Evolutionary conservation across 2,329 filamentous ascomycete species (phyloP).

Genomic region (Penicillium olsonii): DNA sequence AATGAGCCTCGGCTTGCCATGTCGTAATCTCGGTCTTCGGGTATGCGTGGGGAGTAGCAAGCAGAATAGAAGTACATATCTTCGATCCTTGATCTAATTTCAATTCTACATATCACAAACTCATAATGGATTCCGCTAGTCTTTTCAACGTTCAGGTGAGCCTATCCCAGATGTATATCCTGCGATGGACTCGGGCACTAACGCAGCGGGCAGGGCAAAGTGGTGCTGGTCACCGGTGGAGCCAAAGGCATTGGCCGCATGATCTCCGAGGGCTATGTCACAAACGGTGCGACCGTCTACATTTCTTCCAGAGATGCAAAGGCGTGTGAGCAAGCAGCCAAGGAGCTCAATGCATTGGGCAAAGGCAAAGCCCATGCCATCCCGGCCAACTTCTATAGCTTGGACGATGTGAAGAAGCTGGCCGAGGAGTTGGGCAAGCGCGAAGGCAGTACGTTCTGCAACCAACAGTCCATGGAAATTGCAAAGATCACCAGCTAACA

Average conservation of each 20-base stretch:
- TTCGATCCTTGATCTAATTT: background rate
- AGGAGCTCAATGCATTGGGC: slow-evolving; percentile 53
- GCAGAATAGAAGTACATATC: slow-evolving; percentile 3
- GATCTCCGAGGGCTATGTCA: slow-evolving; percentile 56
- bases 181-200: slow-evolving; percentile 38
- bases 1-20: slow-evolving; percentile 29
- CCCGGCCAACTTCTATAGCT: slow-evolving; percentile 54
- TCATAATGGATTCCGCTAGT: slow-evolving; percentile 54
- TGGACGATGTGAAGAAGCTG: slow-evolving; percentile 52
- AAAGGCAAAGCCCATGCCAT: slow-evolving; percentile 55
- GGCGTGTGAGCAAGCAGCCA: slow-evolving; percentile 50
- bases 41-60: slow-evolving; percentile 18
- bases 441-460: slow-evolving; percentile 60
- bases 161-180: slow-evolving; percentile 45
- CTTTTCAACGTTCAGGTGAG: slow-evolving; percentile 63
- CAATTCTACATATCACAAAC: slow-evolving; percentile 1
- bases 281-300: slow-evolving; percentile 55
- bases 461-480: background rate
- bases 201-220: slow-evolving; percentile 36
- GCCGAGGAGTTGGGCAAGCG: slow-evolving; percentile 52
- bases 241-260: slow-evolving; percentile 56
- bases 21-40: slow-evolving; percentile 24
- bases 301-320: slow-evolving; percentile 56
- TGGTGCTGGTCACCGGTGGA: slow-evolving; percentile 54
- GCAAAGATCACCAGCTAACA: slow-evolving; percentile 1